Evolutionary conservation across 495 filamentous ascomycete genomes (phyloP).

Genomic region (Aspergillus cavernicola): DNA sequence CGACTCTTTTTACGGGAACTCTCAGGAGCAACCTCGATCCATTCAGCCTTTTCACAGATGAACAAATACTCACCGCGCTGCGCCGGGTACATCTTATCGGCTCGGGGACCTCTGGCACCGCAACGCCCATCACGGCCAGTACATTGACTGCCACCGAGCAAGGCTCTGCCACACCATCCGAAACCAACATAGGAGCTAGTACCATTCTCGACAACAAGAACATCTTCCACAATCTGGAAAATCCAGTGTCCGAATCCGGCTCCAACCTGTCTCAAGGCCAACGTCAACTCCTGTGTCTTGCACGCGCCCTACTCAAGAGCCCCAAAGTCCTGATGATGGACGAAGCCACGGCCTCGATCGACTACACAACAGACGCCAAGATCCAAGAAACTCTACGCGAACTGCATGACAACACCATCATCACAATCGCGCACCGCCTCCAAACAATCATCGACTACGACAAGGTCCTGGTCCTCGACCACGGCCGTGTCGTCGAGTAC

Average conservation of each 20-base stretch:
- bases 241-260: slow-evolving; percentile 84
- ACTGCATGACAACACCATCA: slow-evolving; percentile 80
- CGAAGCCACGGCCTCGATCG: slow-evolving; percentile 96
- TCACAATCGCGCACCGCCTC: slow-evolving; percentile 96
- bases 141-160: slow-evolving; percentile 27
- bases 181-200: slow-evolving; percentile 33
- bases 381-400: slow-evolving; percentile 95
- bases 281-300: slow-evolving; percentile 90
- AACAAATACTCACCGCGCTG: slow-evolving; percentile 83
- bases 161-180: slow-evolving; percentile 26
- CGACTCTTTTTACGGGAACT: slow-evolving; percentile 94
- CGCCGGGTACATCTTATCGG: slow-evolving; percentile 88
- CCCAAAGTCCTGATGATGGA: slow-evolving; percentile 97
- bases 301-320: slow-evolving; percentile 85
- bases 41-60: slow-evolving; percentile 85
- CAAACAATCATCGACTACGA: slow-evolving; percentile 98
- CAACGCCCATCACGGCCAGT: slow-evolving; percentile 40
- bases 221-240: slow-evolving; percentile 83
- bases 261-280: slow-evolving; percentile 97
- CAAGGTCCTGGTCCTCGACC: slow-evolving; percentile 95
- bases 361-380: slow-evolving; percentile 92
- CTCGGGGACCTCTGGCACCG: slow-evolving; percentile 46
- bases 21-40: slow-evolving; percentile 95
- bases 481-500: slow-evolving; percentile 82
- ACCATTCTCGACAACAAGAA: slow-evolving; percentile 74